phyloP scores from a whole-genome alignment of 2,329 filamentous ascomycete genomes.

The Colletotrichum agaves region DNA sequence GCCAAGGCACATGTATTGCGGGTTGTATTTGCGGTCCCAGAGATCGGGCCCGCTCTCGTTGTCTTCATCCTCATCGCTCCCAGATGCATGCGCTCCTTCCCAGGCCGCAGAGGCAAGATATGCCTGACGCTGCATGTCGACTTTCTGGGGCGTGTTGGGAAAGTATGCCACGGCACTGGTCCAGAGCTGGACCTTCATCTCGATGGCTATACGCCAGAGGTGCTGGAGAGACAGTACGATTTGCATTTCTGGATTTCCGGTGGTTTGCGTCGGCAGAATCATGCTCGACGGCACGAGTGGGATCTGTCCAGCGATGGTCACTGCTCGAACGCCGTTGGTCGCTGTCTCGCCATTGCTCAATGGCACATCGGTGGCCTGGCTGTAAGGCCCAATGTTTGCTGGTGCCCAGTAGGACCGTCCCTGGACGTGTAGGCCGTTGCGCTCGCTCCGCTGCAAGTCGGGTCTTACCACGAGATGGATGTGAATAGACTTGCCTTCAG shows the following conservation, averaged over 20 bases:
- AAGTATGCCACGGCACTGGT: slow-evolving; percentile 81
- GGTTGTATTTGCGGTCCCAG: slow-evolving; percentile 74
- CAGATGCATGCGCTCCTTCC: slow-evolving; percentile 49
- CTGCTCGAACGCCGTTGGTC: slow-evolving; percentile 45
- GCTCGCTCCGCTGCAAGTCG: slow-evolving; percentile 41
- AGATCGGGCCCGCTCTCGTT: slow-evolving; percentile 67
- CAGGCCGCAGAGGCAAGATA: slow-evolving; percentile 59
- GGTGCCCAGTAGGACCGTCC: slow-evolving; percentile 97
- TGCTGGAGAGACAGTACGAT: slow-evolving; percentile 85
- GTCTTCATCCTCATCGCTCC: slow-evolving; percentile 61
- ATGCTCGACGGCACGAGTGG: slow-evolving; percentile 86
- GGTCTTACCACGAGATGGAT: slow-evolving; percentile 62
- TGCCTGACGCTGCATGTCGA: slow-evolving; percentile 49
- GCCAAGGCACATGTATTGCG: slow-evolving; percentile 56
- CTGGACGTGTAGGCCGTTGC: slow-evolving; percentile 86
- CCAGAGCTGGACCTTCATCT: slow-evolving; percentile 80
- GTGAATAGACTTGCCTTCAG: slow-evolving; percentile 72
- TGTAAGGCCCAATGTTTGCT: slow-evolving; percentile 97
- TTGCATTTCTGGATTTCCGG: slow-evolving; percentile 63
- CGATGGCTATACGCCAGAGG: slow-evolving; percentile 82
- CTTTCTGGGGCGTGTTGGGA: slow-evolving; percentile 49
- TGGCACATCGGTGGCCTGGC: slow-evolving; percentile 78
- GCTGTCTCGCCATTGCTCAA: slow-evolving; percentile 37
- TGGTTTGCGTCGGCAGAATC: slow-evolving; percentile 60
- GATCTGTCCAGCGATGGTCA: slow-evolving; percentile 90